These are phyloP conservation scores for Penicillium sp. DNA, from an alignment of 2,329 filamentous ascomycete genomes.

Conservation along the genomic window DNA sequence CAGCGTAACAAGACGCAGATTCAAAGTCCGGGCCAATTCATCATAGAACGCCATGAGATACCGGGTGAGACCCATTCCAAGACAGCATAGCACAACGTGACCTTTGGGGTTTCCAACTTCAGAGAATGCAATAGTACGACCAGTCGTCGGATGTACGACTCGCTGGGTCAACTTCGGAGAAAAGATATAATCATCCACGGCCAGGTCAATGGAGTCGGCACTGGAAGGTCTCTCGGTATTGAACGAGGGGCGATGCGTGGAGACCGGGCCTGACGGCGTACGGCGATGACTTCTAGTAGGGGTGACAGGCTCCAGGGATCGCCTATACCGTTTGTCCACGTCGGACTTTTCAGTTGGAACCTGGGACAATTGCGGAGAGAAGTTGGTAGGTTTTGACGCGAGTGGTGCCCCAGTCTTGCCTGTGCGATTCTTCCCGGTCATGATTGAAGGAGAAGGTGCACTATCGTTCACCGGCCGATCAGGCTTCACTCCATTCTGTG, in stretches of 20 bases:
- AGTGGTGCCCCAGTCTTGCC: slow-evolving; percentile 33
- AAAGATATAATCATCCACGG: slow-evolving; percentile 81
- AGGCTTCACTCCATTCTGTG: slow-evolving; percentile 7
- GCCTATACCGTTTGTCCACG: slow-evolving; percentile 32
- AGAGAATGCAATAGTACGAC: slow-evolving; percentile 89
- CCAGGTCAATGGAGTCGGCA: slow-evolving; percentile 84
- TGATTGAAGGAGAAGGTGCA: slow-evolving; percentile 71
- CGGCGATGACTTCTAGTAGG: slow-evolving; percentile 40
- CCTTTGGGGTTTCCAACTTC: slow-evolving; percentile 93
- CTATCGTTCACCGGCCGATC: slow-evolving; percentile 56
- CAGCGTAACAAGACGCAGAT: slow-evolving; percentile 86
- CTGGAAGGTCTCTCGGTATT: slow-evolving; percentile 76
- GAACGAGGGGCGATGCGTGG: slow-evolving; percentile 49
- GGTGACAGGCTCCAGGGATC: slow-evolving; percentile 34
- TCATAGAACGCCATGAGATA: slow-evolving; percentile 98
- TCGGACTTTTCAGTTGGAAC: slow-evolving; percentile 38
- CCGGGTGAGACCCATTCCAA: slow-evolving; percentile 95
- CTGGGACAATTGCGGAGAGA: slow-evolving; percentile 28
- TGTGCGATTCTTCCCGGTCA: slow-evolving; percentile 59
- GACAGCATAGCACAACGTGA: slow-evolving; percentile 91
- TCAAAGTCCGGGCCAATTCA: slow-evolving; percentile 85
- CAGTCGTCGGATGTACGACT: slow-evolving; percentile 82
- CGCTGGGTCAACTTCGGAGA: slow-evolving; percentile 86
- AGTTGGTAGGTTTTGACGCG: slow-evolving; percentile 32
- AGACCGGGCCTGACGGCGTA: slow-evolving; percentile 42